phyloP scores from a whole-genome alignment of 2,329 filamentous ascomycete species.

The Thielaviopsis punctulata region DNA sequence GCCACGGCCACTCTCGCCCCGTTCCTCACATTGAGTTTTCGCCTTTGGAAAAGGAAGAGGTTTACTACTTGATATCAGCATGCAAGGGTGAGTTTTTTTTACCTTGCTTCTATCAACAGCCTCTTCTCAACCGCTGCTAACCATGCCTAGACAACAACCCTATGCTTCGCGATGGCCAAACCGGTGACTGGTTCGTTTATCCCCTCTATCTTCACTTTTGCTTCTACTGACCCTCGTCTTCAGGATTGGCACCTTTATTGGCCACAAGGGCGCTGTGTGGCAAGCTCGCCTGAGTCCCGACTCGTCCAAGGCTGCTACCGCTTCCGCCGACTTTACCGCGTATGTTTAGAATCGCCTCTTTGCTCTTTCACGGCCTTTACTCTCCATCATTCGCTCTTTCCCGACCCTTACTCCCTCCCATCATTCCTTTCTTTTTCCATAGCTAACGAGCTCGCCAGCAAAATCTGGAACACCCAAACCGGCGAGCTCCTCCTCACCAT shows the following conservation, averaged over 20 bases:
- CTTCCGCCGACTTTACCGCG: constrained; percentile 91
- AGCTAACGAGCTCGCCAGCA: constrained; percentile 36
- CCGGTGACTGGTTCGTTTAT: constrained; percentile 63
- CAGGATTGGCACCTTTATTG: constrained; percentile 95
- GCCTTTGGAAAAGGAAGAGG: constrained; percentile 60
- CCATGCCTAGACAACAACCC: constrained; percentile 67
- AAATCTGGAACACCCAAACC: constrained; percentile 92
- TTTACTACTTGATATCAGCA: constrained; percentile 84
- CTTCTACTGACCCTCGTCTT: constrained; percentile 27
- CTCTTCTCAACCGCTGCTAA: neutral
- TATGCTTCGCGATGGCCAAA: constrained; percentile 92
- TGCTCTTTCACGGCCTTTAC: no score
- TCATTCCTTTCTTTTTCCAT: neutral
- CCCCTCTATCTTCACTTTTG: constrained; percentile 18
- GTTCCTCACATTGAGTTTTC: constrained; percentile 89
- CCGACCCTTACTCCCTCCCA: no score
- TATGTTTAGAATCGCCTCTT: no score
- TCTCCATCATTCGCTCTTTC: no score
- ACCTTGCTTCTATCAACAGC: neutral
- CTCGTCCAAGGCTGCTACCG: constrained; percentile 75
- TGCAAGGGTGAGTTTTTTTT: constrained; percentile 52
- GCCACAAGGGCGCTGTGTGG: constrained; percentile 97
- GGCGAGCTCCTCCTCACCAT: constrained; percentile 78
- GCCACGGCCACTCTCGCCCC: constrained; percentile 83
- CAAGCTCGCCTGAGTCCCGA: constrained; percentile 82